Evolutionary conservation across 108 stramenopile species (phyloP), one percentile per base, ranked within the genome.

Genomic region (Chaetoceros muelleri): DNA sequence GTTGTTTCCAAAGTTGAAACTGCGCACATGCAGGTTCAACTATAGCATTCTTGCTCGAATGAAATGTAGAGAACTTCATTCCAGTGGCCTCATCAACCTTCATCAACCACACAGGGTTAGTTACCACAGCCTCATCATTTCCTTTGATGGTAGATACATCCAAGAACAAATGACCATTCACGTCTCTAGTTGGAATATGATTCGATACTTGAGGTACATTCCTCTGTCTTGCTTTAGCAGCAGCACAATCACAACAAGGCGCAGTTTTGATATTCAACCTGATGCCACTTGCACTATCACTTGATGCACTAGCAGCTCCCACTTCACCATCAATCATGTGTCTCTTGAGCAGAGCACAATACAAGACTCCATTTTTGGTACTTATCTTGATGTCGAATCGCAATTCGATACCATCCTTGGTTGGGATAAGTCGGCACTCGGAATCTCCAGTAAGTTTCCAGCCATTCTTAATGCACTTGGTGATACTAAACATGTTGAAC

Each of bases 381-480:
- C 48, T 30, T 10, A 73, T 62, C 61, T 47, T 40, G 29, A 69
- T 74, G 45, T 74, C 73, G 44, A 74, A 74, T 5, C 23, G 18
- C 10, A 74, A n/a, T 21, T 30, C 30, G 21, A 7, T 25, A 19
- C 22, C 30, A 16, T 55, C 65, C 31, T 72, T 72, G 0, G n/a
- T 24, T 24, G 66, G 21, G 24, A 28, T 18, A 5, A 69, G 65
- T n/a, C n/a, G n/a, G 1, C 34, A 53, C 0, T 64, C 44, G 7
- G 19, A 46, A 31, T 69, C 60, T n/a, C 73, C 73, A 3, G 28
- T n/a, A 22, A 69, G 30, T 2, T 44, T 48, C 67, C 67, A 69
- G 2, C 68, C 73, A n/a, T n/a, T n/a, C n/a, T n/a, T n/a, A n/a
- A n/a, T n/a, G 23, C 48, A 27, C 25, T 46, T 54, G 24, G 62